A percentile compares a stretch with the other conserved stretches of the same genome.
phyloP scores from a whole-genome alignment of 805 yeast species.

The Cyberlindnera xylosilytica region DNA sequence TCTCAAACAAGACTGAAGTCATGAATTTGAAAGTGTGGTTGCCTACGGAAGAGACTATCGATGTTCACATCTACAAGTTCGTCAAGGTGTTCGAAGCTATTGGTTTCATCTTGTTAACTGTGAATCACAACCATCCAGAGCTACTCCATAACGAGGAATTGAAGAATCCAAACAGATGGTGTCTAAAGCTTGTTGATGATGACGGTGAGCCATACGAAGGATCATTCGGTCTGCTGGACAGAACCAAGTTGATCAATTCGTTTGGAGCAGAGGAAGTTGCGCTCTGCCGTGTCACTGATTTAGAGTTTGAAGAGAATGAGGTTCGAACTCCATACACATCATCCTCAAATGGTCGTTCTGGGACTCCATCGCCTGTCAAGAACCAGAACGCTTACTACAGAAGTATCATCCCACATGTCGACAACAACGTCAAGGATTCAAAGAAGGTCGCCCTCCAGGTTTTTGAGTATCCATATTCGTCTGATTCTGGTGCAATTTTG shows the following conservation, averaged over 20 bases:
- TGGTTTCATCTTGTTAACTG: conserved; percentile 45
- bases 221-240: conserved; percentile 82
- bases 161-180: conserved; percentile 66
- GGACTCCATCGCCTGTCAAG: conserved; percentile 9
- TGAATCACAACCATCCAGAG: conserved; percentile 9
- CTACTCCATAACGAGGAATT: conserved; percentile 1
- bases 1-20: conserved; percentile 18
- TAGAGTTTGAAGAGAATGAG: conserved; percentile 45
- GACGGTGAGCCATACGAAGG: conserved; percentile 91
- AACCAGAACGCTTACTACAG: conserved; percentile 35
- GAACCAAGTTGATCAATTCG: conserved; percentile 61
- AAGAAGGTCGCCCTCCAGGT: conserved; percentile 30
- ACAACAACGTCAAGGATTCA: conserved; percentile 26
- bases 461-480: conserved; percentile 33
- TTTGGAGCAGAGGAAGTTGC: conserved; percentile 85
- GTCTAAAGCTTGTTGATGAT: conserved; percentile 81
- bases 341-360: conserved; percentile 3
- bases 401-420: conserved; percentile 32
- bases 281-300: conserved; percentile 54
- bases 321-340: conserved; percentile 50
- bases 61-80: conserved; percentile 30
- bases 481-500: conserved; percentile 27
- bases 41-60: conserved; percentile 25
- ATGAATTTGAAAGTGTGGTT: conserved; percentile 26
- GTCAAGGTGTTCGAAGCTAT: conserved; percentile 51